Evolutionary conservation across 148 eudicot genomes (phyloP).

Genomic region (Cornus controversa): DNA sequence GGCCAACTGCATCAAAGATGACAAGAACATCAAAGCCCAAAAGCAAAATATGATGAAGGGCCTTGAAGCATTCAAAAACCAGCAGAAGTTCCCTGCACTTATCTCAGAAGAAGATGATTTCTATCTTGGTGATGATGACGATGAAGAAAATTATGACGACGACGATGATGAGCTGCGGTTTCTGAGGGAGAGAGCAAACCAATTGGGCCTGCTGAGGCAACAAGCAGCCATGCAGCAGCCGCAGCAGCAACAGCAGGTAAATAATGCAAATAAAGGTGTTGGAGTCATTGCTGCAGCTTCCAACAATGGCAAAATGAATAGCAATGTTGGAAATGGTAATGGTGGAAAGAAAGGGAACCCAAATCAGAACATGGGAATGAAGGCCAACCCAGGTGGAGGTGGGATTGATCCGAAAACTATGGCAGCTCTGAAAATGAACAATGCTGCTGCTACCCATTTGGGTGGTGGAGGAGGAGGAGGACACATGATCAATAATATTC

Average conservation of each 20-base stretch:
- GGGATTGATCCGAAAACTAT: constrained; percentile 46
- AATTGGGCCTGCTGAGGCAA: constrained; percentile 38
- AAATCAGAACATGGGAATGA: constrained; percentile 37
- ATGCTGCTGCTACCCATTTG: constrained; percentile 23
- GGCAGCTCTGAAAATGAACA: constrained; percentile 41
- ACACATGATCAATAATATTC: not conserved
- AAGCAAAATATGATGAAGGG: constrained; percentile 37
- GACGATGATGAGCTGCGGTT: constrained; percentile 31
- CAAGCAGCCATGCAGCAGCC: constrained; percentile 21
- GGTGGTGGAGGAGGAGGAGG: constrained; percentile 1
- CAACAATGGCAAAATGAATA: constrained; percentile 22
- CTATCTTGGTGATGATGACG: constrained; percentile 19
- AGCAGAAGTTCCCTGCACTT: constrained; percentile 37
- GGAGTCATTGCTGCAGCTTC: constrained; percentile 16
- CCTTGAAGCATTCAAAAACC: constrained; percentile 43
- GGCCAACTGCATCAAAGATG: constrained; percentile 28
- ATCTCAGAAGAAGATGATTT: constrained; percentile 30
- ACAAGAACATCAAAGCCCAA: constrained; percentile 40
- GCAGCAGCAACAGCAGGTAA: no score
- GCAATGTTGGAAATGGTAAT: constrained; percentile 17
- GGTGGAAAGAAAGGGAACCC: constrained; percentile 34
- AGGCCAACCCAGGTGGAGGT: constrained; percentile 24
- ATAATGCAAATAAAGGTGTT: constrained; percentile 28
- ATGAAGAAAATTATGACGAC: constrained; percentile 12
- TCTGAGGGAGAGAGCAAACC: constrained; percentile 33